A percentile compares a stretch with the other conserved stretches of the same genome.
phyloP scores from a whole-genome alignment of 495 filamentous ascomycete genomes.

The Tuber melanosporum region DNA sequence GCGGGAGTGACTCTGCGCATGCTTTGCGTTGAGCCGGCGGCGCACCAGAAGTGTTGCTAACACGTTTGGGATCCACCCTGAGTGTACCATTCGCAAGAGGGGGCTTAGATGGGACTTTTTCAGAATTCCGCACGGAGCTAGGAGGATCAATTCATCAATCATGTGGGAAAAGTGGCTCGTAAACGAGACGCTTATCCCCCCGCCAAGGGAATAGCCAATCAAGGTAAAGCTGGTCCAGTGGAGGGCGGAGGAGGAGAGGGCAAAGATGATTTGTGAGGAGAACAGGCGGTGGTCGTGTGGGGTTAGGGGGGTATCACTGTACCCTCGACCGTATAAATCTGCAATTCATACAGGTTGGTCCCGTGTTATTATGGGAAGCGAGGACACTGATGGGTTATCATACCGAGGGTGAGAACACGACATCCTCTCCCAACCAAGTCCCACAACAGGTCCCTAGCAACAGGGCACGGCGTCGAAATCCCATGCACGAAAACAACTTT shows the following conservation, averaged over 20 bases:
- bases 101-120: constrained; percentile 12
- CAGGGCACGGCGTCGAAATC: constrained; percentile 74
- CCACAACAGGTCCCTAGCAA: constrained; percentile 61
- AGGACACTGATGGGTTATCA: constrained; percentile 22
- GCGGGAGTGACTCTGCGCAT: constrained; percentile 1
- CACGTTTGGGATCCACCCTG: constrained; percentile 30
- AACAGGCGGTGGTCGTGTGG: constrained; percentile 71
- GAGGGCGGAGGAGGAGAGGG: constrained; percentile 62
- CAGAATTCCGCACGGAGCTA: constrained; percentile 62
- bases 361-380: neutral
- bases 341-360: constrained; percentile 3
- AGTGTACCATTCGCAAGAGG: constrained; percentile 23
- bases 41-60: constrained; percentile 24
- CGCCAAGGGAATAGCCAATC: constrained; percentile 80
- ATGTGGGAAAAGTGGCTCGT: constrained; percentile 62
- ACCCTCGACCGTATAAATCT: constrained; percentile 75
- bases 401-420: constrained; percentile 74
- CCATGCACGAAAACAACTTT: constrained; percentile 82
- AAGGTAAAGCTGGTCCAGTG: constrained; percentile 66
- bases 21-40: constrained; percentile 13
- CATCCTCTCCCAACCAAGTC: constrained; percentile 63
- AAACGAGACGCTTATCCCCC: constrained; percentile 70
- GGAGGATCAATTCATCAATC: constrained; percentile 60
- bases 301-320: constrained; percentile 60
- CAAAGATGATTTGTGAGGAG: constrained; percentile 64